phyloP scores from a whole-genome alignment of 1,284 basidiomycete genomes.

The Peniophora sp. region DNA sequence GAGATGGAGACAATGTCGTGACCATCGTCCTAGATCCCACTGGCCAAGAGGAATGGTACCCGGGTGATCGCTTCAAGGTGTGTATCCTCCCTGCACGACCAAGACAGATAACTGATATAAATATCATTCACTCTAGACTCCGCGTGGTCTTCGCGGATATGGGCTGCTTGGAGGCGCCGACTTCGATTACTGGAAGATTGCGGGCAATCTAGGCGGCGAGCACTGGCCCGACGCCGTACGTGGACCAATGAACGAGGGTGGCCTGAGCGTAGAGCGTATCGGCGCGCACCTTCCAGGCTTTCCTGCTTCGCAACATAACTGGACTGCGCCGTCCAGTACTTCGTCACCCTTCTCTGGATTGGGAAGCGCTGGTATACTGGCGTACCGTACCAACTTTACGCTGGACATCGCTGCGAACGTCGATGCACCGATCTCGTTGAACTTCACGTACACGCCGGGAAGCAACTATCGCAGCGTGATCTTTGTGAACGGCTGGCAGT shows the following conservation, averaged over 20 bases:
- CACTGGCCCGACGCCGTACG: conserved; percentile 28
- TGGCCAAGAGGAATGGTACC: conserved; percentile 19
- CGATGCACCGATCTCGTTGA: conserved; percentile 36
- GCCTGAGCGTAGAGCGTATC: conserved; percentile 39
- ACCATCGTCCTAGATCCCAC: conserved; percentile 23
- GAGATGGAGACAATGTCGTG: conserved; percentile 25
- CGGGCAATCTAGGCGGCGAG: conserved; percentile 36
- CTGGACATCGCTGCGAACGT: conserved; percentile 28
- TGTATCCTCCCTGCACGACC: neutral
- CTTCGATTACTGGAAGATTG: conserved; percentile 38
- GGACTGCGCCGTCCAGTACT: conserved; percentile 29
- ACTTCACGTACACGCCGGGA: conserved; percentile 26
- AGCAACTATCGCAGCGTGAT: conserved; percentile 28
- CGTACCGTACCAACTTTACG: conserved; percentile 32
- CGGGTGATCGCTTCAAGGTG: conserved; percentile 18
- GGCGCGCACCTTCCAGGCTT: conserved; percentile 16
- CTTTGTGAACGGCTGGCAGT: conserved; percentile 38
- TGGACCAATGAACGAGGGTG: conserved; percentile 43
- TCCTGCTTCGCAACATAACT: neutral
- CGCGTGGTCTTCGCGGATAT: conserved; percentile 41
- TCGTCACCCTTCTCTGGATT: conserved; percentile 28
- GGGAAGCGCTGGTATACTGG: conserved; percentile 33
- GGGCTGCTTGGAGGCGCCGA: conserved; percentile 25
- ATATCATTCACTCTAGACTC: conserved; percentile 23
- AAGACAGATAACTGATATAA: conserved; percentile 17